Base-by-base conservation (phyloP, 768 basidiomycete genomes). In the Lactarius hengduanensis region DNA sequence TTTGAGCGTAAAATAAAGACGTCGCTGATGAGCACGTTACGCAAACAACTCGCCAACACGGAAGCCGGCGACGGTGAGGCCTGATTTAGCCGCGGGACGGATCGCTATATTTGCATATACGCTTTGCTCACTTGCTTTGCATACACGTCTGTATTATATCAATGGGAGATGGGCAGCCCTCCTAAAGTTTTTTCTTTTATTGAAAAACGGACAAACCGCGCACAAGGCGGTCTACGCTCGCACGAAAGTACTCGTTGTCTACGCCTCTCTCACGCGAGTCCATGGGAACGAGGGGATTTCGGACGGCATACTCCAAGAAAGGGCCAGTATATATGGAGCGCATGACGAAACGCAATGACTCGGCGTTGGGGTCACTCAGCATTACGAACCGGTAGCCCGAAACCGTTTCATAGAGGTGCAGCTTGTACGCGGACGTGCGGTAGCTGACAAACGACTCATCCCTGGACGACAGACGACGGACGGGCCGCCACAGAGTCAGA, bases 341-440 rank as follows among this genome's bases (percentile, higher is more conserved):
- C 45, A 98, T 78, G 61, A 93, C 81, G 72, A 88, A 87, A 20
- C 91, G 88, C 56, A 96, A 80, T 2, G 91, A 90, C 68, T 98
- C 96, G 43, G 90, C 81, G 63, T 82, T 83, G 1, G 93, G 91
- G 73, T 97, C 94, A 68, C 89, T 92, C 70, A 98, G 85, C 81
- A 98, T 92, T 73, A 98, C 83, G 77, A 99, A 96, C 74, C 94
- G 95, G 86, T 94, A 97, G 16, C 93, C 91, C 4, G 95, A 92
- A 4, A 88, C 71, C 0, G 97, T 95, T 76, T 96, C 94, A 77
- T 89, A 96, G 62, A 96, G 80, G 77, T 98, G 96, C 10, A 98
- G 83, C 75, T 90, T 96, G 83, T 99, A 99, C 3, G 89, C 79
- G 28, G 94, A 92, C 3, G 97, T 98, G 71, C 87, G 85, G 77